Evolutionary conservation across 805 yeast genomes (phyloP).

Genomic region (Cephaloascus fragrans): DNA sequence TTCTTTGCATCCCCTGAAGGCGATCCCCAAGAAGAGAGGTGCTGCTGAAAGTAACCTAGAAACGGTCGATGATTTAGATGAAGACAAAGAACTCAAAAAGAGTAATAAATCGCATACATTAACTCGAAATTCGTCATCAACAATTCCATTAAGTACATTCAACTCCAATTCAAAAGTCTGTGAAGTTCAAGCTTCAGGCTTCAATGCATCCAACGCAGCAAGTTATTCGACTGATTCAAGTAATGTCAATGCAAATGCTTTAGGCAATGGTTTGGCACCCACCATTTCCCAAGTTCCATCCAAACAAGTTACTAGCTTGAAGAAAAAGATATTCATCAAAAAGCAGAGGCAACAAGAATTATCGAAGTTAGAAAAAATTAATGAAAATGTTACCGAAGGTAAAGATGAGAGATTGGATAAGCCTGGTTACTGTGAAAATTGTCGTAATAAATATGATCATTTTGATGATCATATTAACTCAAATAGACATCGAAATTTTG

Average conservation of each 20-base stretch:
- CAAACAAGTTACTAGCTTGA: conserved; percentile 37
- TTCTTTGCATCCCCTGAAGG: conserved; percentile 2
- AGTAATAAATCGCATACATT: conserved; percentile 13
- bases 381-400: conserved; percentile 5
- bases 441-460: conserved; percentile 73
- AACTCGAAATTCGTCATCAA: conserved; percentile 24
- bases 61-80: conserved; percentile 3
- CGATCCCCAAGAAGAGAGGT: conserved; percentile 7
- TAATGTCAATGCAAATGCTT: conserved; percentile 18
- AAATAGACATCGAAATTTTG: conserved; percentile 70
- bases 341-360: neutral
- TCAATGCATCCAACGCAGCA: conserved; percentile 35
- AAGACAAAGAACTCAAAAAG: neutral
- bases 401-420: conserved; percentile 13
- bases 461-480: conserved; percentile 68
- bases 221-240: conserved; percentile 33
- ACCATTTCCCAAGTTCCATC: conserved; percentile 47
- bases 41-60: conserved; percentile 4
- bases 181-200: conserved; percentile 57
- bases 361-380: neutral
- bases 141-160: conserved; percentile 11
- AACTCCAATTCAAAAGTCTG: conserved; percentile 32
- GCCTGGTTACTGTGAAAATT: conserved; percentile 91
- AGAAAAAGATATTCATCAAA: conserved; percentile 25
- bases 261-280: conserved; percentile 55